Conservation (phyloP, 371 early-diverging fungal genomes). For the Pancytospora philotis region DNA sequence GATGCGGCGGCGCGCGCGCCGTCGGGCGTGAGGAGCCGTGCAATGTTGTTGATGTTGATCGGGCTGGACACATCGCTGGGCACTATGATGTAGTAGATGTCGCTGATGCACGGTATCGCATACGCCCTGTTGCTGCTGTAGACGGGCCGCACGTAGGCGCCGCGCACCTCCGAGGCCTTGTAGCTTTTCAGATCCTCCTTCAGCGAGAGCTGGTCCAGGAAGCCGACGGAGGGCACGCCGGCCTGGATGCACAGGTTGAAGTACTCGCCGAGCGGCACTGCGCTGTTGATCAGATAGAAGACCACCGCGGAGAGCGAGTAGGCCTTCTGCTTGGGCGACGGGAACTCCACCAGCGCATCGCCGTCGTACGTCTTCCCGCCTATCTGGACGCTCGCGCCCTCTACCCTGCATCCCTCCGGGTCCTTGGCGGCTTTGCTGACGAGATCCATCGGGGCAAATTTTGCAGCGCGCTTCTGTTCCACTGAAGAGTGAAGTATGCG, state of each 20-base stretch:
- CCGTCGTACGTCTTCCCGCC: background rate
- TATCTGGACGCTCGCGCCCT: conserved; percentile 5
- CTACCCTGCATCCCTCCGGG: background rate
- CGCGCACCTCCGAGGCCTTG: background rate
- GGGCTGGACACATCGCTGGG: background rate
- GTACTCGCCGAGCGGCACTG: conserved; percentile 4
- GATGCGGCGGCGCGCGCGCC: background rate
- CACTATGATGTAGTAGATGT: conserved; percentile 11
- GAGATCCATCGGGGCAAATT: conserved; percentile 10
- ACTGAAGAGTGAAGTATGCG: no score
- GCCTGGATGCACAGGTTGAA: conserved; percentile 3
- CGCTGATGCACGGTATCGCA: background rate
- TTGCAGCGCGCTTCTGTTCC: no score
- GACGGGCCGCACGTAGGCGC: background rate
- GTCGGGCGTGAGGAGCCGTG: background rate
- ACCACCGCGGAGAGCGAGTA: conserved; percentile 8
- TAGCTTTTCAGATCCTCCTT: conserved; percentile 8
- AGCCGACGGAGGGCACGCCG: background rate
- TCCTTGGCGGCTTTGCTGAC: background rate
- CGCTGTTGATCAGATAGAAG: background rate
- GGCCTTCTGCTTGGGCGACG: background rate
- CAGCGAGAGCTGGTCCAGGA: conserved; percentile 4
- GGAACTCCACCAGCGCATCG: background rate
- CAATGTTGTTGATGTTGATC: conserved; percentile 5
- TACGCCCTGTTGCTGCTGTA: conserved; percentile 3